Evolutionary conservation across 2,329 filamentous ascomycete species (phyloP), one percentile per base, ranked within the genome.

Genomic region (Ramichloridium luteum): DNA sequence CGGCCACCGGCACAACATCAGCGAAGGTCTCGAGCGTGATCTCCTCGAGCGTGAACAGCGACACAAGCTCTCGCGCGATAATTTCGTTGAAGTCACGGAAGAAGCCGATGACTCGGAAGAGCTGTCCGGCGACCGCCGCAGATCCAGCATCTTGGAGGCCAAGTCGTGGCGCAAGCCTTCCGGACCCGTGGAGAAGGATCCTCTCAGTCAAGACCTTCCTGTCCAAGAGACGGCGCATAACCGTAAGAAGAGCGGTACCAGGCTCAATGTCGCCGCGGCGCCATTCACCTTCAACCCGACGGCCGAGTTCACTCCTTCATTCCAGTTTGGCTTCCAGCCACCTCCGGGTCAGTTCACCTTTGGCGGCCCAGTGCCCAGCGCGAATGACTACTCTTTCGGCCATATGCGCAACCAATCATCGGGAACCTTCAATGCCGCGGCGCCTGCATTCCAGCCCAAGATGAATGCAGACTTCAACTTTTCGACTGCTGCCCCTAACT

Each of bases 21-120:
- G 78, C 47, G 70, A 77, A 40, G 82, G 74, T 27, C 67, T 93
- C 14, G 84, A 93, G 53, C 78, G 77, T 39, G 84, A 90, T 44
- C 78, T 92, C 34, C 79, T 90, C 30, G 80, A 86, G 49, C 78
- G 81, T 4, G 82, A 93, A 47, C 88, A 90, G 49, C 82, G 88
- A 46, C 58, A 51, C 12, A 37, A 48, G 25, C 17, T 25, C 16
- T 28, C 38, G 26, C 43, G 33, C 13, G 34, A 36, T 12, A 36
- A 49, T 25, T 44, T 34, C 26, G 34, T 44, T 13, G 46, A 47
- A 14, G 40, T 44, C 16, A 42, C 31, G 3, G 40, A 48, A 27
- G 45, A 45, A 32, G 37, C 41, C 16, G 32, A 40, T 13, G 4
- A 16, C 14, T 13, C 12, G n/a, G 4, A 16, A 8, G 6, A 29